Evolutionary conservation across 352 stramenopile species (phyloP).

Genomic region (Ophiocytium majus): DNA sequence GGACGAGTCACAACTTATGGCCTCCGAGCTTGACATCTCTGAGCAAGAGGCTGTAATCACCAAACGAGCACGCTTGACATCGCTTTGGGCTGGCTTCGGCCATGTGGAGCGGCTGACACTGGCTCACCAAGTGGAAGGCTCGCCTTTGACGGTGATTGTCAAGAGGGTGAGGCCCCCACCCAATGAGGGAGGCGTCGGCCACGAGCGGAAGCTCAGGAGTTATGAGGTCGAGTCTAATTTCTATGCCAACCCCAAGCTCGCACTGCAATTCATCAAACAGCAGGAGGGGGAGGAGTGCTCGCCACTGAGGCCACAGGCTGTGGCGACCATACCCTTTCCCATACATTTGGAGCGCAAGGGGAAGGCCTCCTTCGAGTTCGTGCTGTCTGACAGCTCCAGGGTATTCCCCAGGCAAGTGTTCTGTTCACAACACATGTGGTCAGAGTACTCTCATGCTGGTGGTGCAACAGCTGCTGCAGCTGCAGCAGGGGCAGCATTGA

Average conservation of each 20-base stretch:
- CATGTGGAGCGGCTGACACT: conserved; percentile 1
- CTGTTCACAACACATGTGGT: too few relatives aligned
- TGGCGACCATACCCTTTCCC: conserved; percentile 9
- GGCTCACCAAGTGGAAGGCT: not conserved
- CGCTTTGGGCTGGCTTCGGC: not conserved
- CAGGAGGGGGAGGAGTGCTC: conserved; percentile 17
- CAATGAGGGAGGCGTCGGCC: not conserved
- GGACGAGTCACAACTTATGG: not conserved
- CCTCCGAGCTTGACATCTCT: not conserved
- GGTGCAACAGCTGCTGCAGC: too few relatives aligned
- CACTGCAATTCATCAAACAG: not conserved
- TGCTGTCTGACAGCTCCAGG: not conserved
- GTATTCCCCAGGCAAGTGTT: not conserved
- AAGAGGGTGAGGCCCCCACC: conserved; percentile 7
- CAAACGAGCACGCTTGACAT: not conserved
- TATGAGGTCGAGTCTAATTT: conserved; percentile 2
- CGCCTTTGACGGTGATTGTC: not conserved
- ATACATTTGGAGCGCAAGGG: not conserved
- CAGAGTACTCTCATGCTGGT: too few relatives aligned
- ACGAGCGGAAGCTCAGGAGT: conserved; percentile 12
- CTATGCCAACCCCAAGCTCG: not conserved
- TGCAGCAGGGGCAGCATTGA: too few relatives aligned
- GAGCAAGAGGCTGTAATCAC: not conserved
- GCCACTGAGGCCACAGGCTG: not conserved
- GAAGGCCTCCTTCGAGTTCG: not conserved